Conservation (phyloP, 202 grass and related monocot genomes). For the Cymbopogon flexuosus region DNA sequence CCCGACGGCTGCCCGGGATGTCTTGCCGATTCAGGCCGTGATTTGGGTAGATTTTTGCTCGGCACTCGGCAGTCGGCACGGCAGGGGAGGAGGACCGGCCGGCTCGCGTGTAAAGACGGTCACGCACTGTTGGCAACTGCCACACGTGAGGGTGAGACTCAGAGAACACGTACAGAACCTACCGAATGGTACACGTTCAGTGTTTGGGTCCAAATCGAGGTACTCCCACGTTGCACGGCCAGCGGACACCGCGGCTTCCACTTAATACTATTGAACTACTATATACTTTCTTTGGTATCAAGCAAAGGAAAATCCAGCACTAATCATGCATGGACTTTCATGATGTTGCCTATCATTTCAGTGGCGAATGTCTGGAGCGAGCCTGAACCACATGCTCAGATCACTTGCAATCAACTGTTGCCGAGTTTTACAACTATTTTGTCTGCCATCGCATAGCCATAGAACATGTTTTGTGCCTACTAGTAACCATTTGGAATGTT, state of each 20-base stretch:
- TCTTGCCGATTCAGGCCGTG: neutral
- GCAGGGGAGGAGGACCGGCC: neutral
- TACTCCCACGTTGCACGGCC: neutral
- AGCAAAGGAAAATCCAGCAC: constrained; percentile 23
- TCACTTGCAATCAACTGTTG: neutral
- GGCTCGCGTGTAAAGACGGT: neutral
- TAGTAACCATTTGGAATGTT: neutral
- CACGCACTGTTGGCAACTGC: neutral
- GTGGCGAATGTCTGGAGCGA: neutral
- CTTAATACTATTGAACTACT: neutral
- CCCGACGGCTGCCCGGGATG: neutral
- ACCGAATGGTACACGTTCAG: neutral
- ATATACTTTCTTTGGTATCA: constrained; percentile 29
- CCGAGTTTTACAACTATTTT: neutral
- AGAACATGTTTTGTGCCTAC: neutral
- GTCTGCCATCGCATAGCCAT: neutral
- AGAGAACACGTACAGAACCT: neutral
- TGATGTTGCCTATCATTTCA: neutral
- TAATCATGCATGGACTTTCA: constrained; percentile 13
- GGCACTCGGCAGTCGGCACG: neutral
- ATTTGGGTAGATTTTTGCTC: neutral
- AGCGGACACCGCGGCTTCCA: neutral
- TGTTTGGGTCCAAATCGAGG: constrained; percentile 9
- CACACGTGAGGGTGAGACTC: neutral
- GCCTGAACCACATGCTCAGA: neutral